A percentile compares a stretch with the other conserved stretches of the same genome.
Evolutionary conservation across 208 protist species (phyloP).

Genomic region (Crithidia thermophila): DNA sequence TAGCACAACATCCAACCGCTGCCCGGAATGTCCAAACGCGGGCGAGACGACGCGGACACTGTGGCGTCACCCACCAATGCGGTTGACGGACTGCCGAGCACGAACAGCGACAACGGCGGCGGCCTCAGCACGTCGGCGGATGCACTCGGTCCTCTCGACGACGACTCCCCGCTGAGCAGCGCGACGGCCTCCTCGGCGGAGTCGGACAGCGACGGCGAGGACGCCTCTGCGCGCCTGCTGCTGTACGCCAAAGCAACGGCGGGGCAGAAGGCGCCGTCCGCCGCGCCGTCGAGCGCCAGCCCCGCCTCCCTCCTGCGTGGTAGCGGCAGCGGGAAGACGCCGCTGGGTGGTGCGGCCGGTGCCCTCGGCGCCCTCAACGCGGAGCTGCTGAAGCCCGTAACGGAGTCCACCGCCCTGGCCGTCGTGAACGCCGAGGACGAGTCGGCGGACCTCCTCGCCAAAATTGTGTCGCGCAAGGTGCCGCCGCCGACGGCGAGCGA

Average conservation of each 20-base stretch:
- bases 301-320: slow-evolving; percentile 11
- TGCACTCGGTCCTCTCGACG: slow-evolving; percentile 2
- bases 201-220: slow-evolving; percentile 33
- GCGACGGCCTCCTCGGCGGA: slow-evolving; percentile 15
- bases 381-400: slow-evolving; percentile 61
- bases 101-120: background rate
- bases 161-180: slow-evolving; percentile 17
- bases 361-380: slow-evolving; percentile 47
- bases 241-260: slow-evolving; percentile 52
- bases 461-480: slow-evolving; percentile 53
- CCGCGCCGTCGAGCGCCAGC: background rate
- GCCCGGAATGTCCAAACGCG: slow-evolving; percentile 34
- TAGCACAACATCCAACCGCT: too few relatives aligned
- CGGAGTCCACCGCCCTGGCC: slow-evolving; percentile 56
- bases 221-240: slow-evolving; percentile 48
- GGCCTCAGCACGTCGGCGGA: background rate
- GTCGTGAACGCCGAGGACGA: slow-evolving; percentile 82
- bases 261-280: slow-evolving; percentile 1
- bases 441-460: slow-evolving; percentile 51
- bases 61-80: background rate
- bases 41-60: slow-evolving; percentile 2
- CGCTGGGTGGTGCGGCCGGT: slow-evolving; percentile 15
- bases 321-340: background rate
- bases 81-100: background rate
- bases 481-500: slow-evolving; percentile 57